phyloP scores from a whole-genome alignment of 2,329 filamentous ascomycete species.

The Claviceps sp. region DNA sequence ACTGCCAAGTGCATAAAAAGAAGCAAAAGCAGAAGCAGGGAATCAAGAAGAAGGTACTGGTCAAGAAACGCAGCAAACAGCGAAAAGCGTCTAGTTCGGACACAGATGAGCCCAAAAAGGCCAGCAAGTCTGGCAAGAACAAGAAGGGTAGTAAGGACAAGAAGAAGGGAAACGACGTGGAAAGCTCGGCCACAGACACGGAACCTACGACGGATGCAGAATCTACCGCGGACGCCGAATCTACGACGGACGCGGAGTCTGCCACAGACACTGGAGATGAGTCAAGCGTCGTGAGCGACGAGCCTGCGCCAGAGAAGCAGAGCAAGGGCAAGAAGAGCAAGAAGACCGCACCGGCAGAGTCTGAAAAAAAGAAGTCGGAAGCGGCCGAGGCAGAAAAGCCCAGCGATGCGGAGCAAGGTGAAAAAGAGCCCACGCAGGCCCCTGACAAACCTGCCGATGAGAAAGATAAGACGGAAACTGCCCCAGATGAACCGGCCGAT shows the following conservation, averaged over 20 bases:
- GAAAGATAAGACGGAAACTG: conserved; percentile 5
- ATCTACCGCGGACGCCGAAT: no score
- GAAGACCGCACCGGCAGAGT: not conserved
- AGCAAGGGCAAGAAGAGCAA: conserved; percentile 7
- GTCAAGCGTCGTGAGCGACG: conserved; percentile 7
- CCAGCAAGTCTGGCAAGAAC: conserved; percentile 10
- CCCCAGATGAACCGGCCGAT: conserved; percentile 6
- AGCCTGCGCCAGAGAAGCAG: not conserved
- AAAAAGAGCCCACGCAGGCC: not conserved
- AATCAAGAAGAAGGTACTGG: conserved; percentile 2
- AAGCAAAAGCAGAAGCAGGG: not conserved
- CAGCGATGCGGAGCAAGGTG: not conserved
- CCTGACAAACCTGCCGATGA: not conserved
- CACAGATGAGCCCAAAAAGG: conserved; percentile 9
- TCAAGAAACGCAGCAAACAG: conserved; percentile 6
- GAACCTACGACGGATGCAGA: conserved; percentile 11
- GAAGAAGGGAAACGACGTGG: conserved; percentile 8
- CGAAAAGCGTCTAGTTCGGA: not conserved
- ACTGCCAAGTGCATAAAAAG: conserved; percentile 1
- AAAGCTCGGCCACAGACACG: conserved; percentile 10
- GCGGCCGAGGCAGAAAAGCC: conserved; percentile 6
- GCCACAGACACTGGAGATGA: conserved; percentile 6
- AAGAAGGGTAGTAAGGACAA: conserved; percentile 9
- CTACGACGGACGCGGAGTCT: no score
- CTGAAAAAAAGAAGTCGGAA: conserved; percentile 8